phyloP scores from a whole-genome alignment of 352 stramenopile species.

The Plasmopara muralis region DNA sequence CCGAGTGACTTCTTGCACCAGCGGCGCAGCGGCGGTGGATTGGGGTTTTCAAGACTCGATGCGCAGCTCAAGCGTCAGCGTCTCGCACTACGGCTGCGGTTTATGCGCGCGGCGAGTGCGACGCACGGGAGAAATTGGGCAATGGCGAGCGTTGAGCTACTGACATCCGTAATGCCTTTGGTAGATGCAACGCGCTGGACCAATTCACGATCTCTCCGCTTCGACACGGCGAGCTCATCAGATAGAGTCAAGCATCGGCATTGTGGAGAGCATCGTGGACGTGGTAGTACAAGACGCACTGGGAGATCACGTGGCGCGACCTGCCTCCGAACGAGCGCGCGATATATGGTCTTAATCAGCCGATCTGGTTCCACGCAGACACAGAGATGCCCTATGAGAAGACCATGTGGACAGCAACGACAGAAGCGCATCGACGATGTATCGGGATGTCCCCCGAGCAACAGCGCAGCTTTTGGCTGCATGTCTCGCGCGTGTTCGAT shows the following conservation, averaged over 20 bases:
- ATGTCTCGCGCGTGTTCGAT: conserved; percentile 1
- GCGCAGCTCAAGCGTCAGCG: too few species aligned
- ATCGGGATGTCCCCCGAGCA: background rate
- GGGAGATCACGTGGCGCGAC: background rate
- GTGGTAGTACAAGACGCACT: background rate
- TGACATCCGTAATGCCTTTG: background rate
- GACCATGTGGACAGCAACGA: background rate
- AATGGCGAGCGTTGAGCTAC: background rate
- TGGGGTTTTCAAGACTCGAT: background rate
- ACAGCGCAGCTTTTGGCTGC: background rate
- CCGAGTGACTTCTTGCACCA: background rate
- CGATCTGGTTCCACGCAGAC: conserved; percentile 1
- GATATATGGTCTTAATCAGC: background rate
- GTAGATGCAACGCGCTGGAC: background rate
- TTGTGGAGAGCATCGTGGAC: background rate
- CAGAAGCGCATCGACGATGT: background rate
- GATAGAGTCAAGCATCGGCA: background rate
- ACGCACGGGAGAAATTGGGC: background rate
- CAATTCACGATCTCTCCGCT: background rate
- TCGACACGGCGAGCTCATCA: background rate
- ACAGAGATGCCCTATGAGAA: background rate
- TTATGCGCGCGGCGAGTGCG: too few species aligned
- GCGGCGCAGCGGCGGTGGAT: background rate
- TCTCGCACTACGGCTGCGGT: too few species aligned
- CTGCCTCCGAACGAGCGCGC: background rate